These are phyloP conservation scores for Hemisphaericaspora xylanilytica DNA, from an alignment of 1,139 yeast genomes.

Conservation along the genomic window DNA sequence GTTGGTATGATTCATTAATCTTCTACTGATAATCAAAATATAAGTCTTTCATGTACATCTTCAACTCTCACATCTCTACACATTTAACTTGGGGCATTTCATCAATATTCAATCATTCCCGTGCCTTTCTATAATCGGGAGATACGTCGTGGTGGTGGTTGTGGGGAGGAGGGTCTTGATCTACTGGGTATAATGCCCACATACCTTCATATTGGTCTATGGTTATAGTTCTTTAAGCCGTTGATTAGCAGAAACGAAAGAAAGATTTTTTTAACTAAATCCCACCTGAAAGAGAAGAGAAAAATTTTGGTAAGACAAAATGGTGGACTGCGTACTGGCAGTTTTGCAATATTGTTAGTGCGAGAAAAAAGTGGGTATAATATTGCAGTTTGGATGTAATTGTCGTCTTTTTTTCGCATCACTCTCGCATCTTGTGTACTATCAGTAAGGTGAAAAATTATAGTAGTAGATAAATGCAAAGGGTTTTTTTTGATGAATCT, in stretches of 20 bases:
- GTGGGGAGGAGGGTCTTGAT: not conserved
- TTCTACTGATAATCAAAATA: no score
- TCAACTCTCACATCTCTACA: no score
- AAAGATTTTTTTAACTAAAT: conserved; percentile 8
- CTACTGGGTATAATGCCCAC: conserved; percentile 5
- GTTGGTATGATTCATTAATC: no score
- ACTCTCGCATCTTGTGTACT: not conserved
- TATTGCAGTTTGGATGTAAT: conserved; percentile 6
- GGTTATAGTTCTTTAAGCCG: conserved; percentile 9
- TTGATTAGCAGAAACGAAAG: conserved; percentile 7
- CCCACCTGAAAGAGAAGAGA: conserved; percentile 3
- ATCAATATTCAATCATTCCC: not conserved
- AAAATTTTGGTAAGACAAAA: conserved; percentile 7
- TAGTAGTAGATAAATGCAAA: not conserved
- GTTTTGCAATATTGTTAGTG: no score
- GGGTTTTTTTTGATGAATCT: not conserved
- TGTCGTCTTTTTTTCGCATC: conserved; percentile 1
- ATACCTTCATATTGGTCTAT: conserved; percentile 12
- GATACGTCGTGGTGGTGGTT: not conserved
- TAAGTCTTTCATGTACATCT: not conserved
- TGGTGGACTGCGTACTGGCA: not conserved
- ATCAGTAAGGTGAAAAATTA: not conserved
- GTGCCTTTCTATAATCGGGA: not conserved
- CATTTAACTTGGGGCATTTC: not conserved
- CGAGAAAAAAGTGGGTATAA: no score